Evolutionary conservation across 495 filamentous ascomycete genomes (phyloP), one percentile per base, ranked within the genome.

Genomic region (Penicillium atrosanguineum): DNA sequence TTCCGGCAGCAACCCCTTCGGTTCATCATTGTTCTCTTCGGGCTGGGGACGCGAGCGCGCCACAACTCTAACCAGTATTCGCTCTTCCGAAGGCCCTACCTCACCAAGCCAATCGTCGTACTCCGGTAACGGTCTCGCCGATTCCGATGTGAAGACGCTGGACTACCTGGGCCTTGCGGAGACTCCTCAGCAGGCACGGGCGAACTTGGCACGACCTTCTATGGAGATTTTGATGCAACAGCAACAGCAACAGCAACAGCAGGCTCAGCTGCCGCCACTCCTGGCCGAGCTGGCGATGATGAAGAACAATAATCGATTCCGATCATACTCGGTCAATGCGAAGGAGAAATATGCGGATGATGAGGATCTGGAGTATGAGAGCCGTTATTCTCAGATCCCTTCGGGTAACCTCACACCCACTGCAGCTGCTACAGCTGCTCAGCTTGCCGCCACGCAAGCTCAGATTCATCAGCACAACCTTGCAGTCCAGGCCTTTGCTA

Each of bases 271-370:
- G 29, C 83, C 82, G 44, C 87, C 88, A 4, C 86, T 91, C 59
- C 74, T 95, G n/a, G 88, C 88, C 43, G 89, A 89, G 53, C 74
- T 94, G 61, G 84, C 83, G 44, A 83, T 89, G 60, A 85, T 84
- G 56, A 89, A 87, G 68, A 90, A 84, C 54, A 80, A 87, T 48
- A 97, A 88, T 69, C 82, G 94, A 42, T 91, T 97, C 71, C 85
- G 94, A 16, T 98, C 94, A 26, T 97, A 96, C 68, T 98, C 94
- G 19, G 94, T 98, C 44, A 97, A 98, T 69, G 94, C 95, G 38
- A 97, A 95, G 69, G 94, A 97, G 67, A 96, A 95, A 71, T 97
- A 97, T 63, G 94, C 88, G 0, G 86, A 88, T 63, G 91, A 95
- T 51, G 91, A 96, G 55, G 93, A 97, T 21, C 87, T 95, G 16